phyloP scores from a whole-genome alignment of 345 rosid genomes.

The Eucalyptus victrix region DNA sequence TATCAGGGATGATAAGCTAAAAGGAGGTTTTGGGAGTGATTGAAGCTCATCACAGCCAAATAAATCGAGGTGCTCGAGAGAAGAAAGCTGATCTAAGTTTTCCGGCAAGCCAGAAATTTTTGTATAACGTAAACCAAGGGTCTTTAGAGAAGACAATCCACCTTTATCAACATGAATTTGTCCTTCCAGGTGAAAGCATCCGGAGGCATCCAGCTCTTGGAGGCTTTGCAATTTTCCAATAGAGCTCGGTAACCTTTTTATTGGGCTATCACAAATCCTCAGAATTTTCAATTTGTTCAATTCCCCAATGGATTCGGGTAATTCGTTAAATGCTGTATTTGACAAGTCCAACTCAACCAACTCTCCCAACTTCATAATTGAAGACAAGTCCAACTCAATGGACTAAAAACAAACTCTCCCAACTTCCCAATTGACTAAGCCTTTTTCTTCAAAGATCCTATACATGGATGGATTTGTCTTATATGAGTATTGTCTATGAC shows the following conservation, averaged over 20 bases:
- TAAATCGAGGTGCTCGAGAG: neutral
- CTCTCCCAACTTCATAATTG: neutral
- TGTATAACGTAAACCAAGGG: fast-evolving
- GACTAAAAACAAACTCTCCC: neutral
- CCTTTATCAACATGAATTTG: neutral
- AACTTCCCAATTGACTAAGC: no score
- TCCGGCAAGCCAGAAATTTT: neutral
- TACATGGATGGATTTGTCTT: no score
- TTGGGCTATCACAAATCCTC: neutral
- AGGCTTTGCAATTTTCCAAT: neutral
- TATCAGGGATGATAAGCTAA: fast-evolving
- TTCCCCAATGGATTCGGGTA: neutral
- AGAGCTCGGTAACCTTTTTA: neutral
- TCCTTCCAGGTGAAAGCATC: neutral
- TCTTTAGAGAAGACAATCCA: neutral
- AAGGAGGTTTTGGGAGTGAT: neutral
- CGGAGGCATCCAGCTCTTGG: neutral
- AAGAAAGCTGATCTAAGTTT: neutral
- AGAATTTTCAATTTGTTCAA: neutral
- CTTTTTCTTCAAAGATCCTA: no score
- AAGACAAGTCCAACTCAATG: neutral
- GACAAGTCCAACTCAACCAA: neutral
- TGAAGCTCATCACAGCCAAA: neutral
- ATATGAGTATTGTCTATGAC: neutral
- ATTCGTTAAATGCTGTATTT: neutral